These are phyloP conservation scores for Lunasporangiospora selenospora DNA, from an alignment of 192 early-diverging fungal genomes.

Conservation along the genomic window DNA sequence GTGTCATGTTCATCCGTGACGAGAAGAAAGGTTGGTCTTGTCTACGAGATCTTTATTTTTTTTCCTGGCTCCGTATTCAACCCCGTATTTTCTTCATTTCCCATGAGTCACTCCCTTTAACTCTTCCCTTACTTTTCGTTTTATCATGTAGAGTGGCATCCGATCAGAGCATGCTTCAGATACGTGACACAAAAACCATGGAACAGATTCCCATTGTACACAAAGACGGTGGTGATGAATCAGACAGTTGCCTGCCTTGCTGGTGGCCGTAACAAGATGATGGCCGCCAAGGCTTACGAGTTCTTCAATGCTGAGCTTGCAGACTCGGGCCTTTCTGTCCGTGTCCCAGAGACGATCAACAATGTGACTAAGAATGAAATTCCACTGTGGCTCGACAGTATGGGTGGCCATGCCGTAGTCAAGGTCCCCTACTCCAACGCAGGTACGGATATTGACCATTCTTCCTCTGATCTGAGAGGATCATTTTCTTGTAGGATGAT, in stretches of 20 bases:
- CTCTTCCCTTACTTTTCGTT: neutral
- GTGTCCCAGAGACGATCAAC: conserved; percentile 85
- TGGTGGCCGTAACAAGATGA: conserved; percentile 91
- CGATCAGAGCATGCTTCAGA: conserved; percentile 87
- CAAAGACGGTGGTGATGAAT: conserved; percentile 82
- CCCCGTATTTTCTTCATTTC: neutral
- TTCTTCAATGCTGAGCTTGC: conserved; percentile 82
- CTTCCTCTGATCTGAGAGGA: neutral
- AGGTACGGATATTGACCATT: conserved; percentile 45
- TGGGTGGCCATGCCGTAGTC: conserved; percentile 87
- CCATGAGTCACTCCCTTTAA: neutral
- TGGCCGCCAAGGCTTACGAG: conserved; percentile 88
- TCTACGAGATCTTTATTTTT: neutral
- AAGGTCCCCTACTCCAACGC: conserved; percentile 91
- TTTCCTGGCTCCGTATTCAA: neutral
- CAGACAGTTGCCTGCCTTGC: conserved; percentile 84
- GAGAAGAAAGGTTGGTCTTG: conserved; percentile 50
- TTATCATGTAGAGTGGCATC: conserved; percentile 66
- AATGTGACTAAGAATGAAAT: conserved; percentile 84
- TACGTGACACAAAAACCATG: conserved; percentile 92
- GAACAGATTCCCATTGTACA: conserved; percentile 81
- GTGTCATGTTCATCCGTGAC: conserved; percentile 76
- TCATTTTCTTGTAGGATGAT: neutral
- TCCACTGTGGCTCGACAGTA: conserved; percentile 80
- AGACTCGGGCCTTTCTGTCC: conserved; percentile 71